Evolutionary conservation across 306 rosid species (phyloP), one percentile per base, ranked within the genome.

Genomic region (Styphnolobium japonicum): DNA sequence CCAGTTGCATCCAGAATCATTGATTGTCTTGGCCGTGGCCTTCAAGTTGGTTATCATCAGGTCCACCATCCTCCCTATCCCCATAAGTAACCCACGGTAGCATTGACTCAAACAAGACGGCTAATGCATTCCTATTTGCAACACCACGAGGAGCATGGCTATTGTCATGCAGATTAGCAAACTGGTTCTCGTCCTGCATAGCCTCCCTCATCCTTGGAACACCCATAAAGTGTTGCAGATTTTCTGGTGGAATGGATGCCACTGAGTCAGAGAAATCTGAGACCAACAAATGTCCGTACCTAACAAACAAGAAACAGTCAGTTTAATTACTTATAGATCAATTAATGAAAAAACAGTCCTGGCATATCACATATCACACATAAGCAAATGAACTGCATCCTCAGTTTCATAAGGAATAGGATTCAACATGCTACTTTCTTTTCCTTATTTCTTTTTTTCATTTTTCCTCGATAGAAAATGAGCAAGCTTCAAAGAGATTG

Each of bases 31-130:
- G 90, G 14, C 42, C 88, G 40, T 37, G 85, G n/a, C 67, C 91
- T 56, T 88, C 79, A 53, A 10, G 85, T 31, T 83, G 81, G 81
- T 87, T 34, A 78, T 72, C 85, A 67, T 86, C 88, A 72, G 52
- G 78, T 18, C 39, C 87, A 19, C 71, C 87, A 55, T 77, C 85
- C 63, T 69, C 89, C 65, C 31, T 79, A 33, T 86, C 97, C 42
- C 82, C 94, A 29, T 93, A 95, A 63, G 89, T 89, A 81, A 88
- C 94, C 99, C 98, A 95, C 6, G 98, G 99, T 55, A 95, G 90
- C 94, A 95, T 73, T 0, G 99, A 95, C 85, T 93, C 99, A 21
- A 95, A 86, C 85, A 90, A 86, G 63, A 95, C 97, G 7, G 96
- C 94, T 62, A 93, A 70, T 57, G 97, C 88, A 84, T 85, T 95